Evolutionary conservation across 495 filamentous ascomycete genomes (phyloP).

Genomic region (Darksidea phi): DNA sequence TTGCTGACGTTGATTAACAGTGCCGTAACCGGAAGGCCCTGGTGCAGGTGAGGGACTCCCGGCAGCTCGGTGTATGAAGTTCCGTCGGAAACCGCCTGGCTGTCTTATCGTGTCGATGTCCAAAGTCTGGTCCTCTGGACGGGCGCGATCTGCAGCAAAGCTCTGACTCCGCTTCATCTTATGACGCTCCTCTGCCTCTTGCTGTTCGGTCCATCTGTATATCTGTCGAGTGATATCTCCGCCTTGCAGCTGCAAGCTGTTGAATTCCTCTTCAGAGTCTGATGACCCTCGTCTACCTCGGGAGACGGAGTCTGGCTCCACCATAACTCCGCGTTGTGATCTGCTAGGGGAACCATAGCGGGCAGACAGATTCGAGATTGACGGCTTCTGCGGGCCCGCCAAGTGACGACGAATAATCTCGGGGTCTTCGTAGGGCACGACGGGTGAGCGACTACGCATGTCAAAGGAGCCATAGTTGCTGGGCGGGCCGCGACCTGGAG

Average conservation of each 20-base stretch:
- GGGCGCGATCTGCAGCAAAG: conserved; percentile 72
- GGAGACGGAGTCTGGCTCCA: conserved; percentile 12
- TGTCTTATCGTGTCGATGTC: conserved; percentile 86
- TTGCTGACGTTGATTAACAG: conserved; percentile 38
- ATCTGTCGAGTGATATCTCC: conserved; percentile 92
- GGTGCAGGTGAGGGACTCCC: conserved; percentile 55
- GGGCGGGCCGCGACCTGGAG: conserved; percentile 18
- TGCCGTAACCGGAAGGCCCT: conserved; percentile 41
- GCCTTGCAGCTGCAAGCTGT: conserved; percentile 84
- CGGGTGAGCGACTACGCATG: conserved; percentile 36
- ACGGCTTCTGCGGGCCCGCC: conserved; percentile 36
- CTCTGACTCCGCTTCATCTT: conserved; percentile 73
- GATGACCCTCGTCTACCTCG: conserved; percentile 11
- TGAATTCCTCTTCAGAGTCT: conserved; percentile 74
- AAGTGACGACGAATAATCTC: conserved; percentile 46
- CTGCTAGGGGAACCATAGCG: conserved; percentile 29
- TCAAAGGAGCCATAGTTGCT: conserved; percentile 42
- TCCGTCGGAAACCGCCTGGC: conserved; percentile 88
- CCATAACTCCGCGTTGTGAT: conserved; percentile 3
- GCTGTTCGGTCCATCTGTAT: conserved; percentile 80
- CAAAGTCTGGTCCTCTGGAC: conserved; percentile 72
- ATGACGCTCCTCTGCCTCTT: conserved; percentile 64
- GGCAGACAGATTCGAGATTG: conserved; percentile 29
- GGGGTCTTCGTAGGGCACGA: conserved; percentile 40
- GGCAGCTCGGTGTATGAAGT: conserved; percentile 72